Evolutionary conservation across 257 asterid species (phyloP), one percentile per base, ranked within the genome.

Genomic region (Solanum gandarillasii): DNA sequence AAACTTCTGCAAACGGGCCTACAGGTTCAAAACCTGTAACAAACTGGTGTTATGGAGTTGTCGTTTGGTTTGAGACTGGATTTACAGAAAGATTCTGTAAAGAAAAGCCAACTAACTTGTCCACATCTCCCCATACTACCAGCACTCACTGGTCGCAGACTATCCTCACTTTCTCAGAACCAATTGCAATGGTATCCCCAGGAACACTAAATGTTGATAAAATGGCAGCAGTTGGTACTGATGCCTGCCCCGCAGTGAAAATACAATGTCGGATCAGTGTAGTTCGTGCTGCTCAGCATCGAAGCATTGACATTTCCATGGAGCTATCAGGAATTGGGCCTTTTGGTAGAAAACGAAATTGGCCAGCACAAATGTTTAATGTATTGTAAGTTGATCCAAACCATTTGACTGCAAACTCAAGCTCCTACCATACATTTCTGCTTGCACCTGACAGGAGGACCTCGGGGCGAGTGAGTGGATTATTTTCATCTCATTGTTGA

Each of bases 111-210:
- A 94, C 93, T 14, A 78, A n/a, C 71, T 87, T 97, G 88, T 95
- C 99, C 60, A 95, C 99, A 23, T 97, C 99, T 5, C 99, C 99
- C 14, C 94, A 92, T 89, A 90, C 89, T 23, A 94, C 96, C 31
- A 91, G 91, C 72, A 97, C 99, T 38, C 99, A 97, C 86, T 97
- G 99, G 99, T 93, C 98, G 7, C 99, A 97, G 88, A 97, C 99
- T 20, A 83, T 95, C 89, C 95, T 97, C 89, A 95, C 98, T 72
- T 95, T 97, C 82, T 89, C 91, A 38, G 99, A 97, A 86, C 99
- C 99, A 85, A 89, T 97, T 87, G 93, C 95, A 58, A 92, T 97
- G 91, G 85, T 46, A 81, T 91, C 93, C 87, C 90, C 92, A 4
- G 91, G 72, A 18, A 87, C 88, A 83, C 41, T 71, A 55, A 87